Base-by-base conservation (phyloP, 495 filamentous ascomycete species). In the Penicillium silybi region DNA sequence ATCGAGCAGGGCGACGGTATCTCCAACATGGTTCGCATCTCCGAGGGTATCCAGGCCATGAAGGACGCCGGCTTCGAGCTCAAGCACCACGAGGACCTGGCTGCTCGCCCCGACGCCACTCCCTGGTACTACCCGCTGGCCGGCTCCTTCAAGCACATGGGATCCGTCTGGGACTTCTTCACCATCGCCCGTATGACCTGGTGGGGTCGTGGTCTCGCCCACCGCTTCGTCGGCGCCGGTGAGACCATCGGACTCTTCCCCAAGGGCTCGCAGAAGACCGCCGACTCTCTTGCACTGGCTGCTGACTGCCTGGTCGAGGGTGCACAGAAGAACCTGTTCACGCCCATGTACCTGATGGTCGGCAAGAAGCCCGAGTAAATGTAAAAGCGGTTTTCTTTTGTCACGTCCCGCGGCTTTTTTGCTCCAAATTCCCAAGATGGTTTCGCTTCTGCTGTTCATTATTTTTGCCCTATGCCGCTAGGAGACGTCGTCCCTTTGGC, bases 341-440 rank as follows among this genome's bases (percentile, higher is more conserved):
- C 93, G 0, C 93, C 93, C 34, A 98, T 98, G 93, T 97, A 97
- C 77, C 75, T 98, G 68, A 97, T 98, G 93, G 84, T 98, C 50
- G 93, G 82, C 34, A 83, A 90, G 73, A 98, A 98, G 78, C 89
- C 92, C 41, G 68, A 74, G 68, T 77, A 74, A 66, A 62, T 39
- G 13, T 18, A 22, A 26, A 34, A 49, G 19, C 22, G 22, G 19
- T 32, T 17, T 41, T 13, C 32, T 16, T 39, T 41, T 29, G 17
- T 45, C 32, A 23, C 41, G 10, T 47, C 46, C 2, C 17, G 25
- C 48, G 13, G 23, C 25, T 37, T 29, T 8, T 29, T 29, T 32
- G 29, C 34, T 26, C 18, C 17, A n/a, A 19, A 41, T 27, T 17
- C 32, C 26, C 20, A 44, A 16, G 42, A 6, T 32, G 29, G 29